Conservation (phyloP, 371 early-diverging fungal genomes). For the Mortierella sp. region DNA sequence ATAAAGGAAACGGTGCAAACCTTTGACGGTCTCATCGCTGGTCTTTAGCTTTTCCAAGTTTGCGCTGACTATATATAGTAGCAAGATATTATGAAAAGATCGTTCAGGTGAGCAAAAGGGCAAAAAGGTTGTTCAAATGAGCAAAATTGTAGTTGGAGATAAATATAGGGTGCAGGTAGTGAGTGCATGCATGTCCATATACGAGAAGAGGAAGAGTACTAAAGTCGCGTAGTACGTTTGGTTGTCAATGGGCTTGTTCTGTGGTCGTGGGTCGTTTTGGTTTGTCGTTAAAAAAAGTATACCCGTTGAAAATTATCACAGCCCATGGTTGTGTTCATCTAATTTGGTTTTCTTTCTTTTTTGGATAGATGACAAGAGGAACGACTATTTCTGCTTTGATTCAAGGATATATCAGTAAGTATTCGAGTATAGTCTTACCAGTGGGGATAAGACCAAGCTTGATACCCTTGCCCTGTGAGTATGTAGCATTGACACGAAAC, state of each 20-base stretch:
- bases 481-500: neutral
- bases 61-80: constrained; percentile 24
- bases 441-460: constrained; percentile 32
- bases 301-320: neutral
- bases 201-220: too few relatives aligned
- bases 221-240: too few relatives aligned
- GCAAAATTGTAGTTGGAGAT: neutral
- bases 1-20: constrained; percentile 48
- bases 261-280: too few relatives aligned
- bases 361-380: too few relatives aligned
- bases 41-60: constrained; percentile 54
- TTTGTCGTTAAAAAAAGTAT: neutral
- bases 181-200: neutral
- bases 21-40: constrained; percentile 43
- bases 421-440: constrained; percentile 22
- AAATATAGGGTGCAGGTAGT: neutral
- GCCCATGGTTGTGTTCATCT: too few relatives aligned
- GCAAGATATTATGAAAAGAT: too few relatives aligned
- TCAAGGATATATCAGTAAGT: too few relatives aligned
- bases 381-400: too few relatives aligned
- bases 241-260: too few relatives aligned
- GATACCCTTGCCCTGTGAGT: constrained; percentile 42
- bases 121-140: neutral
- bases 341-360: neutral
- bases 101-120: neutral